A percentile compares a stretch with the other conserved stretches of the same genome.
These are phyloP conservation scores for Endocalyx cinctus DNA, from an alignment of 2,329 filamentous ascomycete species.

Conservation along the genomic window DNA sequence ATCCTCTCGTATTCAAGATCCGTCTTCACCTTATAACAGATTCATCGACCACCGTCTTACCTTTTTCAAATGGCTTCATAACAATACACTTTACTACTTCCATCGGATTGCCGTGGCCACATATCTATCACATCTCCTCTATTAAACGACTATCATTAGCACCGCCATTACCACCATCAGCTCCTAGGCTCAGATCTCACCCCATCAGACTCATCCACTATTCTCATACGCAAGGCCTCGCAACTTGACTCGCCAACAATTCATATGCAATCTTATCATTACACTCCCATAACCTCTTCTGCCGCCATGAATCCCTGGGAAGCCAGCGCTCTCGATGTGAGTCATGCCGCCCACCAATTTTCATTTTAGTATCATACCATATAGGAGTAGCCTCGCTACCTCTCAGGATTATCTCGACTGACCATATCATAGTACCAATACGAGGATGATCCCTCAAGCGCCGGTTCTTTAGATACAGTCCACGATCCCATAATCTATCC, in stretches of 20 bases:
- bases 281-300: no score
- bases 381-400: background rate
- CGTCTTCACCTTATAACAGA: background rate
- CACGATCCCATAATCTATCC: conserved; percentile 50
- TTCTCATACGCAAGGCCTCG: background rate
- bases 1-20: background rate
- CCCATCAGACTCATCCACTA: background rate
- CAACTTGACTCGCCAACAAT: background rate
- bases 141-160: no score
- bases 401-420: background rate
- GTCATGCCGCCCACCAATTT: conserved; percentile 6
- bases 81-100: background rate
- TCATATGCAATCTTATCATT: no score
- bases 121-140: no score
- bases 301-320: conserved; percentile 30
- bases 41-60: background rate
- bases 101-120: no score
- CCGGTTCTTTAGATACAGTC: conserved; percentile 8
- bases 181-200: background rate
- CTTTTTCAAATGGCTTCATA: background rate
- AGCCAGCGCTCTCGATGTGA: conserved; percentile 25
- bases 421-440: conserved; percentile 20
- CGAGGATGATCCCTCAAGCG: conserved; percentile 11
- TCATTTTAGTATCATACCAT: background rate
- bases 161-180: background rate